Base-by-base conservation (phyloP, 2,329 filamentous ascomycete species). In the Tricladium varicosporioides region DNA sequence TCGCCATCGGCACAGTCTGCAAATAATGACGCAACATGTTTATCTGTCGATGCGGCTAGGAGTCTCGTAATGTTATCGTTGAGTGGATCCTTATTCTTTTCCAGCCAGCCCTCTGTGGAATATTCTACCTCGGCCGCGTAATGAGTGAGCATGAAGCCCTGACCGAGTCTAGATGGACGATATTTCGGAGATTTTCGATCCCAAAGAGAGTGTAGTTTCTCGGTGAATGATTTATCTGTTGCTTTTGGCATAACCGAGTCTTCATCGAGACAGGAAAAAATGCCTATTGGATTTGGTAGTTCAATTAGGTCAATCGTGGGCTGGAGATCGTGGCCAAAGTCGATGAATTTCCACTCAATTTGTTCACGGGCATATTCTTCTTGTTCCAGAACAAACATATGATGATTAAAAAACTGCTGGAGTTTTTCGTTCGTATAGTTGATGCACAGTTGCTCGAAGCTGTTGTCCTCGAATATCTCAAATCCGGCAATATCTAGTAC, bases 401-500 rank as follows among this genome's bases (percentile, higher is more conserved):
- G 95, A 71, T 99, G 94, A 69, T 99, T 99, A 82, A 99, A 99
- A 73, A 99, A 99, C 66, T 99, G 94, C 70, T 99, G 94, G 5
- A 99, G 84, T 73, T 97, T 99, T 73, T 99, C 94, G 74, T 99
- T 99, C 60, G 95, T 97, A 75, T 99, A 99, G 75, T 99, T 99
- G 81, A 99, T 99, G 78, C 94, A 99, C 5, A 99, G 82, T 73
- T 99, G 94, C 72, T 99, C 94, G 69, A 99, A 99, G 77, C 93
- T 97, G 77, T 99, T 99, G 68, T 91, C 84, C 66, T 99, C 92
- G 67, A 99, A 99, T 58, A 99, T 99, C 71, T 99, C 94, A 73
- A 99, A 99, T 59, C 94, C 94, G 62, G 95, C 95, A 73, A 99
- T 99, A 83, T 99, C 94, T 44, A 99, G 86, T 8, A 99, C 94